Evolutionary conservation across 2,329 filamentous ascomycete genomes (phyloP).

Genomic region (Fusarium sp.): DNA sequence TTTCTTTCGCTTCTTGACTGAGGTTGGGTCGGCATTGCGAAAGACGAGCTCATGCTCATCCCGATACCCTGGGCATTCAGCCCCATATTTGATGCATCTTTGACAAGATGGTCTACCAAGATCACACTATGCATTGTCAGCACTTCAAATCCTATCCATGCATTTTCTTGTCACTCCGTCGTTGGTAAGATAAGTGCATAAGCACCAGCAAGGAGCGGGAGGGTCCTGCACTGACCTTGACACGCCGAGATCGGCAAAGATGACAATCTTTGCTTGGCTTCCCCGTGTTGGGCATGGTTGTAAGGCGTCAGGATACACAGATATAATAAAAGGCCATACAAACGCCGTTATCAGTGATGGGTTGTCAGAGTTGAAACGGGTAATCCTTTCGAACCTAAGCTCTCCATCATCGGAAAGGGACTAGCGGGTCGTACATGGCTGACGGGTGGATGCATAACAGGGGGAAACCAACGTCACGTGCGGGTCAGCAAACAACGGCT

Average conservation of each 20-base stretch:
- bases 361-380: conserved; percentile 45
- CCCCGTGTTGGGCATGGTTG: conserved; percentile 59
- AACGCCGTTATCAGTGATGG: conserved; percentile 22
- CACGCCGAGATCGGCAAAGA: conserved; percentile 58
- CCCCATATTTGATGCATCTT: conserved; percentile 60
- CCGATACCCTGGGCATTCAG: conserved; percentile 58
- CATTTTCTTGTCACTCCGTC: conserved; percentile 8
- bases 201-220: conserved; percentile 13
- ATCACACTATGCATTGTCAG: conserved; percentile 55
- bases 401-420: conserved; percentile 33
- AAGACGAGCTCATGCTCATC: conserved; percentile 59
- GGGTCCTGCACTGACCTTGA: conserved; percentile 55
- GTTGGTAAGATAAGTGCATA: conserved; percentile 16
- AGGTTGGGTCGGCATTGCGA: conserved; percentile 53
- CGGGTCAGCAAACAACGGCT: conserved; percentile 1
- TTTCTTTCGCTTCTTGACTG: conserved; percentile 53
- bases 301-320: conserved; percentile 5
- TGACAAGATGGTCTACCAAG: conserved; percentile 58
- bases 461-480: conserved; percentile 32
- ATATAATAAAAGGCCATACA: conserved; percentile 10
- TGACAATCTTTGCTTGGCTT: conserved; percentile 60
- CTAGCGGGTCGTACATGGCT: conserved; percentile 42
- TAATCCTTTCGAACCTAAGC: conserved; percentile 50
- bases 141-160: conserved; percentile 6
- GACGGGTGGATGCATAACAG: conserved; percentile 15